Conservation (phyloP, 805 yeast species). For the Candida bentonensis region DNA sequence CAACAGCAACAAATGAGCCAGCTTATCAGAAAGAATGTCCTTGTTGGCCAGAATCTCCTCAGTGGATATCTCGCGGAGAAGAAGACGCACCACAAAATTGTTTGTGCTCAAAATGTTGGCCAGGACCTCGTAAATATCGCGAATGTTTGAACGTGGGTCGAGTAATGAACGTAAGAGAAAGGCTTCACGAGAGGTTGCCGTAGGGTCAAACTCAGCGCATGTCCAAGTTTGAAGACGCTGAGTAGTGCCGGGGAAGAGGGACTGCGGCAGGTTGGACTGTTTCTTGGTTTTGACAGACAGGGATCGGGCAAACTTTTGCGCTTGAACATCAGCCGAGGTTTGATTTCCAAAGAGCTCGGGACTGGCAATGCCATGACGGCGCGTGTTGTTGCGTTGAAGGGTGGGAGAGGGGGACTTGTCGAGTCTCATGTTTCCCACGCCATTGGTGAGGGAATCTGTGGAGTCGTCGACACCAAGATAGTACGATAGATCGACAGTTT, state of each 20-base stretch:
- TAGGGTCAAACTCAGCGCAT: not conserved
- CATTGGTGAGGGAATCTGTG: not conserved
- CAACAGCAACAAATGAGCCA: not conserved
- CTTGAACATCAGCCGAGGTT: not conserved
- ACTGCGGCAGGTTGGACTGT: not conserved
- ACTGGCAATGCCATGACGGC: slow-evolving; percentile 1
- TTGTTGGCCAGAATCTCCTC: slow-evolving; percentile 1
- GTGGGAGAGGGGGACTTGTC: not conserved
- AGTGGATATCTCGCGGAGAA: not conserved
- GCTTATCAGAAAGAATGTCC: not conserved
- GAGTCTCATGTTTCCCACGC: not conserved
- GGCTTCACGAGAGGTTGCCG: not conserved
- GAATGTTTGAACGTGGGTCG: not conserved
- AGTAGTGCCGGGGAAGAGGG: not conserved
- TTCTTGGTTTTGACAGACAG: not conserved
- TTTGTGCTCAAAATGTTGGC: not conserved
- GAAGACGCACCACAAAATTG: not conserved
- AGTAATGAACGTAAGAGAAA: not conserved
- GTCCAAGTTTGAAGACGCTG: not conserved
- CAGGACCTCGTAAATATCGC: not conserved
- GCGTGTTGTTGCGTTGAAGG: not conserved
- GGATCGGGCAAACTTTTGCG: not conserved
- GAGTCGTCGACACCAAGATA: not conserved
- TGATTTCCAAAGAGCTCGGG: not conserved
- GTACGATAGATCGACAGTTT: not conserved